Evolutionary conservation across 192 early-diverging fungal genomes (phyloP), one percentile per base, ranked within the genome.

Genomic region (Mortierella claussenii): DNA sequence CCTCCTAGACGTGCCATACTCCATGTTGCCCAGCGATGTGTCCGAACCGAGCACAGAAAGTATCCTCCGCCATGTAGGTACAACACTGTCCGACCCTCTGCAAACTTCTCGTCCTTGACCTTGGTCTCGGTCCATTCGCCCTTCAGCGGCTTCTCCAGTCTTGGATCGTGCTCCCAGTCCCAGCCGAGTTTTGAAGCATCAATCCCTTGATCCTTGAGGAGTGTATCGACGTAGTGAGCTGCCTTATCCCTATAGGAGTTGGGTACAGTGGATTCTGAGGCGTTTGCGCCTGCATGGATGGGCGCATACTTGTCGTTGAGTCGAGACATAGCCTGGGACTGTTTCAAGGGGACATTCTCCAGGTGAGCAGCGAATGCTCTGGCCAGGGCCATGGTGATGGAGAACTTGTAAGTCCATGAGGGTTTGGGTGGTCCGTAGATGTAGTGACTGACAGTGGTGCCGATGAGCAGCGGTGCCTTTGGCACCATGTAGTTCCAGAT

Each of bases 1-100:
- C 60, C 80, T 21, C 60, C 63, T 34, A 82, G 78, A 13, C 85
- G 84, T 4, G 91, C 82, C 36, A 94, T 54, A 13, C 73, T 48
- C 45, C 70, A 53, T 2, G 82, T 65, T 32, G 89, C 34, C 21
- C 49, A 64, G 15, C 87, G 80, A 68, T 90, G 82, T 0, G 75
- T 62, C 6, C 64, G 60, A 21, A 81, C 45, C 1, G 73, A 74
- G 43, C 88, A 83, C 3, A 80, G n/a, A 28, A 86, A 82, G 64
- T 90, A 93, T 8, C 86, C 91, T 12, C 93, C 93, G 27, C 95
- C 95, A 61, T 95, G 95, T 37, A 91, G 56, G 48, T 91, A 93
- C 42, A 94, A 66, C 7, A 94, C 71, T 7, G 89, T 85, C n/a
- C 82, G 68, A 46, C 90, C 87, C 47, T 71, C 63, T 10, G 40